Base-by-base conservation (phyloP, 2,329 filamentous ascomycete species). In the Pyrenophora tritici-repentis region DNA sequence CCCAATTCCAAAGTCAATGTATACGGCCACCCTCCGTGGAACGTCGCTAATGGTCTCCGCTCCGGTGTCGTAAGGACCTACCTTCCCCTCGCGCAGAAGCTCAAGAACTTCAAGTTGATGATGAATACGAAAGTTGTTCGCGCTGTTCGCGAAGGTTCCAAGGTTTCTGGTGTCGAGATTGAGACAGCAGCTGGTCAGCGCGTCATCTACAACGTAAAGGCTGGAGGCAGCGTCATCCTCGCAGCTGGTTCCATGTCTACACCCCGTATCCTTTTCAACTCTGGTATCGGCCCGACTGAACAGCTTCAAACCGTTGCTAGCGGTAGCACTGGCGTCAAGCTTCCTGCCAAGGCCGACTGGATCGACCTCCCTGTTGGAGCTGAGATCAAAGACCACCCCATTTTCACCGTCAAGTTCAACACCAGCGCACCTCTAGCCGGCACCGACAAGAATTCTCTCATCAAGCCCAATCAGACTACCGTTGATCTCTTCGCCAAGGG, bases 41-140 rank as follows among this genome's bases (percentile, higher is more conserved):
- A 87, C 81, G 86, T 83, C 61, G 75, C 76, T 3, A 70, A 85
- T 43, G 86, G 86, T 46, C 83, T 88, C 66, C 80, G 88, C 49
- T 84, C 83, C 24, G 88, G 88, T 1, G 86, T 86, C 2, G 77
- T 90, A 70, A 83, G 83, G 12, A 89, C 87, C 1, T 91, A 90
- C 62, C 81, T 91, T 1, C 83, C 85, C 2, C 77, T 81, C 6
- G 86, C 86, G 2, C 78, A 79, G 47, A 75, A 77, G 38, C 79
- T 83, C 48, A 69, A 76, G 34, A 88, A 89, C 73, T 90, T 91
- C 72, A 78, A 83, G 44, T 74, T 90, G 41, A 84, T 83, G 78
- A 81, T 83, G 37, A 83, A 86, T 63, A 87, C 86, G 4, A 81
- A 83, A 35, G 86, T 89, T 8, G 79, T 82, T 53, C 81, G 86